Evolutionary conservation across 768 basidiomycete species (phyloP).

Genomic region (Suillus clintonianus): DNA sequence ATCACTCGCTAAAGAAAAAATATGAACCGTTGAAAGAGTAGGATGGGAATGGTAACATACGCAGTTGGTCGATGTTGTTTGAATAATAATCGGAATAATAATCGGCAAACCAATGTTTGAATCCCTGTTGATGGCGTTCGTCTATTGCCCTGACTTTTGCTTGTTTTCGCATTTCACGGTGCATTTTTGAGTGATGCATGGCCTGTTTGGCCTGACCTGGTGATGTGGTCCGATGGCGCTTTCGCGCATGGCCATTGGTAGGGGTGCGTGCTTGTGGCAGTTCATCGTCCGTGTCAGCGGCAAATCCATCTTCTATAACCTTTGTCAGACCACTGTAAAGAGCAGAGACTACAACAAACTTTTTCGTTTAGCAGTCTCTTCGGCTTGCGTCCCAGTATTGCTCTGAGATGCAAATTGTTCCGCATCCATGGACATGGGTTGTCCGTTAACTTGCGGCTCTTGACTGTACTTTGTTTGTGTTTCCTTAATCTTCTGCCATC

Average conservation of each 20-base stretch:
- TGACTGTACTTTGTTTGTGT: conserved; percentile 31
- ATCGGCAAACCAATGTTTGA: conserved; percentile 35
- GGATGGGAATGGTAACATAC: background rate
- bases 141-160: conserved; percentile 41
- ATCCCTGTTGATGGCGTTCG: conserved; percentile 37
- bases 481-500: conserved; percentile 27
- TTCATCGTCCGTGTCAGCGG: conserved; percentile 32
- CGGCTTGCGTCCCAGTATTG: conserved; percentile 22
- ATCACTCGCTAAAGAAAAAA: background rate
- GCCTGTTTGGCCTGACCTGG: conserved; percentile 42
- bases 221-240: conserved; percentile 55
- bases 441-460: conserved; percentile 30
- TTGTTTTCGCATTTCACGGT: conserved; percentile 44
- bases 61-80: conserved; percentile 36
- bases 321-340: conserved; percentile 7
- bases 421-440: conserved; percentile 31
- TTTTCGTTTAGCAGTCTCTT: conserved; percentile 46
- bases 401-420: conserved; percentile 16
- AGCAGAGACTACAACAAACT: conserved; percentile 32
- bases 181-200: conserved; percentile 36
- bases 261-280: conserved; percentile 35
- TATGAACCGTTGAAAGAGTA: background rate
- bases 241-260: conserved; percentile 32
- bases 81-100: background rate
- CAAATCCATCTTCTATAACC: conserved; percentile 8